A percentile compares a stretch with the other conserved stretches of the same genome.
Conservation (phyloP, 2,329 filamentous ascomycete species). For the Thielaviopsis musarum region DNA sequence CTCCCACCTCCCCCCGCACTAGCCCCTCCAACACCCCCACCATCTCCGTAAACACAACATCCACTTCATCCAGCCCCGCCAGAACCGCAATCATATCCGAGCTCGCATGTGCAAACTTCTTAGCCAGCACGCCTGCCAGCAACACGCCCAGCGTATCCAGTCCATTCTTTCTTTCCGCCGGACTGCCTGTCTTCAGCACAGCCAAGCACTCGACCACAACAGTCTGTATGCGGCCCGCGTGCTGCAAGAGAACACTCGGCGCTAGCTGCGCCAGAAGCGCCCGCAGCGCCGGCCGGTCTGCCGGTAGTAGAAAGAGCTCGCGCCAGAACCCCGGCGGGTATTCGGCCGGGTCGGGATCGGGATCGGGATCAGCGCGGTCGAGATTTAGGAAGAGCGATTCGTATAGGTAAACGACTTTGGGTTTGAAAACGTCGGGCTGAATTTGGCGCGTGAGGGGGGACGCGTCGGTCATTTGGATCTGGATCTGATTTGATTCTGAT, state of each 20-base stretch:
- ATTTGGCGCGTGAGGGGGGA: slow-evolving; percentile 89
- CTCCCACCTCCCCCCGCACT: slow-evolving; percentile 52
- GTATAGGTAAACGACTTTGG: slow-evolving; percentile 86
- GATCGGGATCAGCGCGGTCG: slow-evolving; percentile 26
- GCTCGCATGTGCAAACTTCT: slow-evolving; percentile 88
- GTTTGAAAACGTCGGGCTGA: slow-evolving; percentile 78
- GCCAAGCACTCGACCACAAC: slow-evolving; percentile 60
- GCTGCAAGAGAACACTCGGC: slow-evolving; percentile 57
- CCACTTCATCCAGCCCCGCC: slow-evolving; percentile 76
- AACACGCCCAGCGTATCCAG: slow-evolving; percentile 66
- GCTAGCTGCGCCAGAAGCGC: slow-evolving; percentile 51
- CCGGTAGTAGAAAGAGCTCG: slow-evolving; percentile 83
- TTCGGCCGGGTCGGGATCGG: slow-evolving; percentile 50
- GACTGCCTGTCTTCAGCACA: slow-evolving; percentile 41
- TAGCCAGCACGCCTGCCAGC: slow-evolving; percentile 62
- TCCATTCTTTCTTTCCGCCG: background rate
- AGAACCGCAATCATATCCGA: slow-evolving; percentile 82
- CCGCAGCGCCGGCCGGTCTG: slow-evolving; percentile 54
- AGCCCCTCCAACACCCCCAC: slow-evolving; percentile 67
- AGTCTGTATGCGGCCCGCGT: slow-evolving; percentile 63
- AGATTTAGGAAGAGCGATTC: slow-evolving; percentile 48
- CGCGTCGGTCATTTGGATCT: slow-evolving; percentile 43
- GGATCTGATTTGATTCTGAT: too few species aligned
- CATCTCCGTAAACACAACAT: slow-evolving; percentile 75
- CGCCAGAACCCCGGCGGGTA: slow-evolving; percentile 86